phyloP scores from a whole-genome alignment of 2,329 filamentous ascomycete species.

The Diatrype stigma region DNA sequence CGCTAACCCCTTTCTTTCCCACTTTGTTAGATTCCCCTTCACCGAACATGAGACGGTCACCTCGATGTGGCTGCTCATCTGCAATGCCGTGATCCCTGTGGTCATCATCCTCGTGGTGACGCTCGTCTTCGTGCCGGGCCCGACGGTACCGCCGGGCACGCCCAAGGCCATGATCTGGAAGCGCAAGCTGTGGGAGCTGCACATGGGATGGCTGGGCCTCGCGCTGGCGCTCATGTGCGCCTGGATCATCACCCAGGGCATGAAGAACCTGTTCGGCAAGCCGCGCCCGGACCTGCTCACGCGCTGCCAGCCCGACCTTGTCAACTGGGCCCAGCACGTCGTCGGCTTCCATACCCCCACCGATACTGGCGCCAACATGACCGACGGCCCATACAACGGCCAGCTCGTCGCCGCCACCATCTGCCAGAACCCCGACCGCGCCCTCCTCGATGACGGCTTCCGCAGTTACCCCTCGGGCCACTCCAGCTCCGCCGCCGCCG shows the following conservation, averaged over 20 bases:
- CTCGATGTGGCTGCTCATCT: slow-evolving; percentile 59
- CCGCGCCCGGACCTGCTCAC: slow-evolving; percentile 78
- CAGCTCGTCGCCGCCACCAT: slow-evolving; percentile 72
- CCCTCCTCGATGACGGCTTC: slow-evolving; percentile 73
- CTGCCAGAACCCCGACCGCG: slow-evolving; percentile 61
- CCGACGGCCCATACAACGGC: slow-evolving; percentile 44
- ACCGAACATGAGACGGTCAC: slow-evolving; percentile 69
- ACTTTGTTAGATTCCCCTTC: slow-evolving; percentile 59
- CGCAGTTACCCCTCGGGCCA: slow-evolving; percentile 79
- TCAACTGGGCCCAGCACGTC: slow-evolving; percentile 53
- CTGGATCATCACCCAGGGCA: slow-evolving; percentile 77
- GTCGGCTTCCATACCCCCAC: slow-evolving; percentile 44
- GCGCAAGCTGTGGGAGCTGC: slow-evolving; percentile 86
- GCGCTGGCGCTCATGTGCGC: slow-evolving; percentile 66
- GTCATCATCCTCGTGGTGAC: slow-evolving; percentile 65
- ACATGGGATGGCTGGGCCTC: slow-evolving; percentile 79
- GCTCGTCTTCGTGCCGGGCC: slow-evolving; percentile 68
- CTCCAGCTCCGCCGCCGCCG: slow-evolving; percentile 70
- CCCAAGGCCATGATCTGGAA: slow-evolving; percentile 66
- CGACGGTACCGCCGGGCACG: slow-evolving; percentile 58
- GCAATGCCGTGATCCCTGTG: slow-evolving; percentile 61
- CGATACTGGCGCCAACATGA: slow-evolving; percentile 32
- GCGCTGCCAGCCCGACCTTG: slow-evolving; percentile 72
- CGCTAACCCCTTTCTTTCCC: slow-evolving; percentile 1
- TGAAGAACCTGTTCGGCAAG: slow-evolving; percentile 73